Evolutionary conservation across 75 land plant species (phyloP).

Genomic region (Isoetes taiwanensis): DNA sequence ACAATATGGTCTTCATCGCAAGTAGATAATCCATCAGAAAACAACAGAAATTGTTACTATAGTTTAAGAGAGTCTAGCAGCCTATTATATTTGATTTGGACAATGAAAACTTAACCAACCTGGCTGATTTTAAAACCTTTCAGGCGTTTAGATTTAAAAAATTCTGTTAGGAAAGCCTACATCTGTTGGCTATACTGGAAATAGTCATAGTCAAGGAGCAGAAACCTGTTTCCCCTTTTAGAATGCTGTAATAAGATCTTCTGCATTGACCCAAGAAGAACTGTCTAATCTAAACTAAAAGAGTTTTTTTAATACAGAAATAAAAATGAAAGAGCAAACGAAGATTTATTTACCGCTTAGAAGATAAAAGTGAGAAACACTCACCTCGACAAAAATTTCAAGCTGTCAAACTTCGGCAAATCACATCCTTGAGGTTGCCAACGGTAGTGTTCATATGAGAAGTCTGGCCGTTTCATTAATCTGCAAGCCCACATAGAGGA

Average conservation of each 20-base stretch:
- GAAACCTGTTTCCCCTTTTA: background rate
- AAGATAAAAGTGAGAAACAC: background rate
- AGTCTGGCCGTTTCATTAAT: conserved; percentile 46
- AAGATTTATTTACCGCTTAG: too few species aligned
- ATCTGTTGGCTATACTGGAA: background rate
- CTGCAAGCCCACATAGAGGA: conserved; percentile 84
- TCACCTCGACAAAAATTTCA: conserved; percentile 47
- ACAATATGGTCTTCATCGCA: too few species aligned
- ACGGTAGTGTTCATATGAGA: conserved; percentile 46
- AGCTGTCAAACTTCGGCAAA: conserved; percentile 50
- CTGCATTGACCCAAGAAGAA: background rate
- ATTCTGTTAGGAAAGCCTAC: background rate
- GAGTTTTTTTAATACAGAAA: background rate
- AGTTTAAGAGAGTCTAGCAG: background rate
- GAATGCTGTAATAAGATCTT: conserved; percentile 6
- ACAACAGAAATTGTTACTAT: too few species aligned
- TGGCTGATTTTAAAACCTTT: background rate
- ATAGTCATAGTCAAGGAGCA: background rate
- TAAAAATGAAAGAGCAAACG: background rate
- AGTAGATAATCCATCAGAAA: background rate
- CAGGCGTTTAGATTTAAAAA: background rate
- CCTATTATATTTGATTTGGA: background rate
- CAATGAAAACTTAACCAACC: background rate
- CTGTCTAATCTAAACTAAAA: background rate
- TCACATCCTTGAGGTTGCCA: conserved; percentile 78